phyloP scores from a whole-genome alignment of 73 alveolate species.

The Uronychia binucleata region DNA sequence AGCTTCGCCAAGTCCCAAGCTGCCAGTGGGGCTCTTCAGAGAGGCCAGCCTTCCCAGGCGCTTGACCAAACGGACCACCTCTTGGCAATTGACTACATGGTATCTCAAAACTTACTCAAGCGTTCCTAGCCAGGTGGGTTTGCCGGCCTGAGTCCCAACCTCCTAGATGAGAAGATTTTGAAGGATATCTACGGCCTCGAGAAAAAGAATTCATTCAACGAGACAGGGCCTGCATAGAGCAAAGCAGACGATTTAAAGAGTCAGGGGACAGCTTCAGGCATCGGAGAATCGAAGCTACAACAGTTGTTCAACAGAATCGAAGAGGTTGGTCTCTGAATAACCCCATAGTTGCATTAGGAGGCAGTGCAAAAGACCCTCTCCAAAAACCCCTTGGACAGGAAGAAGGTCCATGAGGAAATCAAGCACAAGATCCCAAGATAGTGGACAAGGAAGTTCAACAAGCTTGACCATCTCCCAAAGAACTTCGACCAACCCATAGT shows the following conservation, averaged over 20 bases:
- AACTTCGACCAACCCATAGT: conserved; percentile 30
- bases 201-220: background rate
- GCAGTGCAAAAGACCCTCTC: background rate
- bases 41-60: no score
- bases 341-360: background rate
- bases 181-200: background rate
- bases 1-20: background rate
- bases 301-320: background rate
- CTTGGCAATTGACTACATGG: no score
- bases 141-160: background rate
- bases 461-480: conserved; percentile 57
- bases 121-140: background rate
- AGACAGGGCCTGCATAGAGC: no score
- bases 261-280: background rate
- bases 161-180: background rate
- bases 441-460: conserved; percentile 63
- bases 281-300: background rate
- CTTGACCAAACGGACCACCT: no score
- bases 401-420: conserved; percentile 47
- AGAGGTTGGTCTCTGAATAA: background rate
- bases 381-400: background rate
- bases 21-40: no score
- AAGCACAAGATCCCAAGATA: conserved; percentile 61
- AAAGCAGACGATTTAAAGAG: background rate
- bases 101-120: no score